These are phyloP conservation scores for Calocera cornea DNA, from an alignment of 768 basidiomycete genomes.

Conservation along the genomic window DNA sequence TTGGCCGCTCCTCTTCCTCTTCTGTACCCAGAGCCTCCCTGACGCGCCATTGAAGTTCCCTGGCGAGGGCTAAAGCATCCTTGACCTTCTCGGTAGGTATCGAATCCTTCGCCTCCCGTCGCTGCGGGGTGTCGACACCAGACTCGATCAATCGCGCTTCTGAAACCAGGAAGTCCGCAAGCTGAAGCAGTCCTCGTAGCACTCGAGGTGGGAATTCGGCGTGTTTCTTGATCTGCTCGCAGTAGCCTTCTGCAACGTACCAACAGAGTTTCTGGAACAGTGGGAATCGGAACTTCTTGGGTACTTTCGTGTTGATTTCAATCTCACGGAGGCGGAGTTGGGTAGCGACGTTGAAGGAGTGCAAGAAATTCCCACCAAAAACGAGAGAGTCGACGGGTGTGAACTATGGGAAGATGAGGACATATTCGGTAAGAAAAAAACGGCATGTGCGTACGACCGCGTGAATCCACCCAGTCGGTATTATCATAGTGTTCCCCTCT, in stretches of 20 bases:
- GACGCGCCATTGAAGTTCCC: conserved; percentile 77
- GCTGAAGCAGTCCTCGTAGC: conserved; percentile 50
- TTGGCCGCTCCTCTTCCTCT: conserved; percentile 16
- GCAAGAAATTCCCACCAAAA: conserved; percentile 94
- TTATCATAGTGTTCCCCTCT: conserved; percentile 80
- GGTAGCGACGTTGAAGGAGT: conserved; percentile 76
- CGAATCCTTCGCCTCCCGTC: conserved; percentile 66
- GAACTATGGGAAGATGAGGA: conserved; percentile 36
- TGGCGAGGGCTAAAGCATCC: conserved; percentile 64
- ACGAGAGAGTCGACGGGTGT: conserved; percentile 88
- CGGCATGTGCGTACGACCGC: conserved; percentile 54
- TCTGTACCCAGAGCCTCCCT: conserved; percentile 23
- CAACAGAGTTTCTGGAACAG: conserved; percentile 76
- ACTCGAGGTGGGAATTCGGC: conserved; percentile 45
- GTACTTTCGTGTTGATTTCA: conserved; percentile 83
- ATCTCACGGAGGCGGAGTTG: conserved; percentile 83
- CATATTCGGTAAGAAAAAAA: background rate
- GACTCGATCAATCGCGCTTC: conserved; percentile 63
- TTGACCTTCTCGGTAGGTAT: conserved; percentile 70
- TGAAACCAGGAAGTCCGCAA: conserved; percentile 66
- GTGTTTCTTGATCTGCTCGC: conserved; percentile 52
- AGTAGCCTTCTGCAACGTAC: conserved; percentile 76
- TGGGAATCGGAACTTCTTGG: conserved; percentile 82
- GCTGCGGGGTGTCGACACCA: conserved; percentile 47
- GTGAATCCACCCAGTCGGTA: conserved; percentile 96